Percentiles rank a stretch among this genome's conserved stretches.
Conservation (phyloP, 129 eudicot species). For the Chrysanthemum lavandulifolium region DNA sequence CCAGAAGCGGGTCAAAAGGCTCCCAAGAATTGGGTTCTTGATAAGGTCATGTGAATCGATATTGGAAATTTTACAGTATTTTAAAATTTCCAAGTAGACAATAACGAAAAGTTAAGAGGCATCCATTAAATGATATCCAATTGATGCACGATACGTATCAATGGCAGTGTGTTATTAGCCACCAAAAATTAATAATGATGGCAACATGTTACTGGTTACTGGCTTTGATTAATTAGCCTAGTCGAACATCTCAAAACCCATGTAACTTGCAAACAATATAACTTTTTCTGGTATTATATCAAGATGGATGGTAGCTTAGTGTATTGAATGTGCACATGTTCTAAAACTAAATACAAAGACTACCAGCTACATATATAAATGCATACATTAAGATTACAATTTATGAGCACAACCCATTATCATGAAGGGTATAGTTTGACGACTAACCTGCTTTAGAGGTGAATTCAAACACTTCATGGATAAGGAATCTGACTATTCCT, state of each 20-base stretch:
- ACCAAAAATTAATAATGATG: constrained; percentile 25
- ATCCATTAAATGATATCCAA: constrained; percentile 25
- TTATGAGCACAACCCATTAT: constrained; percentile 22
- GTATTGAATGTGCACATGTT: constrained; percentile 35
- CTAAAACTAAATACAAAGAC: constrained; percentile 23
- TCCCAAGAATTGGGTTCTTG: background rate
- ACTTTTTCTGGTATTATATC: constrained; percentile 6
- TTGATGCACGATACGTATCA: constrained; percentile 4
- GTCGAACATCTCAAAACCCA: constrained; percentile 3
- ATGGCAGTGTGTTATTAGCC: constrained; percentile 21
- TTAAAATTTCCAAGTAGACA: constrained; percentile 15
- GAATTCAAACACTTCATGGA: constrained; percentile 10
- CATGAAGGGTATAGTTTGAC: constrained; percentile 18
- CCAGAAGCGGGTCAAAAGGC: background rate
- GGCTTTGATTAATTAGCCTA: constrained; percentile 17
- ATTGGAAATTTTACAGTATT: constrained; percentile 2
- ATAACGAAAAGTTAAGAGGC: constrained; percentile 26
- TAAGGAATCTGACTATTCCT: constrained; percentile 8
- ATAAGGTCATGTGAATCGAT: background rate
- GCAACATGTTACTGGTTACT: constrained; percentile 24
- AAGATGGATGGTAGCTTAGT: constrained; percentile 24
- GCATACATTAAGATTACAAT: constrained; percentile 29
- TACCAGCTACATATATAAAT: constrained; percentile 32
- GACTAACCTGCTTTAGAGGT: constrained; percentile 29
- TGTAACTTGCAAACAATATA: constrained; percentile 17